Base-by-base conservation (phyloP, 768 basidiomycete species). In the Mycena amicta region DNA sequence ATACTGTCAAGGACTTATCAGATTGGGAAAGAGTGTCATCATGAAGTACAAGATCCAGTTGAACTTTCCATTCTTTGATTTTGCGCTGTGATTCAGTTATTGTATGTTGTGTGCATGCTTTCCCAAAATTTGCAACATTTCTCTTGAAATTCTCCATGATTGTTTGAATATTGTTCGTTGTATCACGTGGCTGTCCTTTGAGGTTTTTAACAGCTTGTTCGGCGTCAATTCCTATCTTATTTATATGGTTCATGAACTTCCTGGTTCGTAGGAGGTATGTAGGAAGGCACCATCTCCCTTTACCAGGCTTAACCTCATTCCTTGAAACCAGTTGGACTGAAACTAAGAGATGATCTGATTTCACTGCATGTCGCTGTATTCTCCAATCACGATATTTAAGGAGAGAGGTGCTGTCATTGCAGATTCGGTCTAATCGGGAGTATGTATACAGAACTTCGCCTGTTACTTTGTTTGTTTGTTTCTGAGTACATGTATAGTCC, bases 301-400 rank as follows among this genome's bases (percentile, higher is more conserved):
- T 52, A 1, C 60, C 60, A 2, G 45, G 2, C 16, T 53, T 43
- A 1, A 56, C 52, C 5, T 46, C 55, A 5, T 47, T 4, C 26
- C 46, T 30, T 18, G 26, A n/a, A 12, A 49, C 49, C 27, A 56
- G 26, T 26, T 50, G 37, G 2, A 47, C 59, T 16, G 53, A 25
- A 28, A 59, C 33, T 39, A 61, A 41, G 15, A 16, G 22, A 31
- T 62, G 64, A 39, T 65, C 61, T 3, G 61, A 55, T 4, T 29
- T 43, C 2, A 62, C 23, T 2, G 45, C 52, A 11, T 28, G 46
- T 40, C 16, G 50, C 4, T 25, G 25, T 2, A 62, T 62, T 30
- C 18, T 50, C 60, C 60, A 62, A 6, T 53, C 47, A 26, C 56
- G 5, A 28, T 29, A 50, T 2, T 4, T n/a, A 12, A 50, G 16